Conservation (phyloP, 1,139 yeast species). For the Schwanniomyces etchellsii region DNA sequence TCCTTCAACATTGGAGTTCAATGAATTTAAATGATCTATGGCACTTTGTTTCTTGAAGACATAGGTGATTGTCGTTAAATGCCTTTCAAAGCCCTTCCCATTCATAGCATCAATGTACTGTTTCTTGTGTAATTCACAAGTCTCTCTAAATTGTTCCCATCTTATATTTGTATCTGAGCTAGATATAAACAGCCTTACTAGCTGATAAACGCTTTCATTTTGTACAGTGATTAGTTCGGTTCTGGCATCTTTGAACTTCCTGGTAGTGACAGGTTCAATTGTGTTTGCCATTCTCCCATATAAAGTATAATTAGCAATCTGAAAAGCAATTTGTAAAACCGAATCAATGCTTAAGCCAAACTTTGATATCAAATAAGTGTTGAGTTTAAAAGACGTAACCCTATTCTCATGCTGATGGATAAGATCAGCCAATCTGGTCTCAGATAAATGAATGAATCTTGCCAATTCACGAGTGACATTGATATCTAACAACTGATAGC, state of each 20-base stretch:
- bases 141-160: constrained; percentile 46
- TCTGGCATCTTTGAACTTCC: constrained; percentile 61
- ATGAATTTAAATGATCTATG: constrained; percentile 34
- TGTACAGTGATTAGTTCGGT: constrained; percentile 67
- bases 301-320: constrained; percentile 65
- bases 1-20: constrained; percentile 30
- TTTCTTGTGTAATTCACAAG: constrained; percentile 47
- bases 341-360: constrained; percentile 60
- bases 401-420: constrained; percentile 65
- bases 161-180: constrained; percentile 41
- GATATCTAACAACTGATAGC: constrained; percentile 38
- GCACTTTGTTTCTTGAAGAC: constrained; percentile 27
- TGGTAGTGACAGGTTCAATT: constrained; percentile 69
- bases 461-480: constrained; percentile 41
- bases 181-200: constrained; percentile 59
- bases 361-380: constrained; percentile 42
- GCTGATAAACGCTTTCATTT: constrained; percentile 42
- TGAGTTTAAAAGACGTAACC: constrained; percentile 35
- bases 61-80: constrained; percentile 57
- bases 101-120: constrained; percentile 48
- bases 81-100: constrained; percentile 70
- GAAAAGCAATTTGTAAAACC: constrained; percentile 61
- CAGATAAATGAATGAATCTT: constrained; percentile 59
- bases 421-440: constrained; percentile 69
- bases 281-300: constrained; percentile 67